Percentiles rank a stretch among this genome's conserved stretches.
These are phyloP conservation scores for Phialemoniopsis sp. DNA, from an alignment of 2,329 filamentous ascomycete genomes.

Conservation along the genomic window DNA sequence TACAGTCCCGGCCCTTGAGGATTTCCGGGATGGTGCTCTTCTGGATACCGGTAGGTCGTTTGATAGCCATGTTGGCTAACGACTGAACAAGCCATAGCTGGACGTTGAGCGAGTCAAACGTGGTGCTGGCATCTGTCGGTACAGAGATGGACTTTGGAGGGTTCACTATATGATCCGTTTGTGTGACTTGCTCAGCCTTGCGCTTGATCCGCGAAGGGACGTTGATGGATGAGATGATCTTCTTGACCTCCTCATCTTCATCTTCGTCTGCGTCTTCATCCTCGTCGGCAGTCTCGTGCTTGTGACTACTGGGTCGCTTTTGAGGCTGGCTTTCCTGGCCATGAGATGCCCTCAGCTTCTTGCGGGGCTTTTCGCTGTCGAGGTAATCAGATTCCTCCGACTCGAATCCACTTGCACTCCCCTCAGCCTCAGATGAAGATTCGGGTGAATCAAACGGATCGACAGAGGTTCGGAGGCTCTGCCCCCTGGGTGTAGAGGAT, in stretches of 20 bases:
- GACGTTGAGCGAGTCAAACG: conserved; percentile 69
- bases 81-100: conserved; percentile 86
- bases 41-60: conserved; percentile 86
- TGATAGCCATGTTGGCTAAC: conserved; percentile 73
- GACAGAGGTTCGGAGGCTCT: no score
- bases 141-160: conserved; percentile 32
- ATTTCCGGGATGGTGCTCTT: conserved; percentile 91
- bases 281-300: conserved; percentile 13
- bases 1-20: conserved; percentile 85
- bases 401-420: neutral
- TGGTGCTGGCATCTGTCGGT: conserved; percentile 52
- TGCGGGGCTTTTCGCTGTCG: conserved; percentile 28
- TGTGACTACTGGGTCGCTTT: no score
- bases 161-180: conserved; percentile 2
- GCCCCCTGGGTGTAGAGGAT: no score
- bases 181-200: conserved; percentile 2
- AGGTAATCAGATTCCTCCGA: conserved; percentile 43
- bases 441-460: no score
- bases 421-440: no score
- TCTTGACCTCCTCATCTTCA: conserved; percentile 21
- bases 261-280: conserved; percentile 14
- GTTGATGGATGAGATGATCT: conserved; percentile 36
- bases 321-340: neutral
- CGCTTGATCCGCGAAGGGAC: conserved; percentile 51
- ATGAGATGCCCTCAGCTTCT: conserved; percentile 16